Evolutionary conservation across 192 early-diverging fungal species (phyloP).

Genomic region (Coemansia sp.): DNA sequence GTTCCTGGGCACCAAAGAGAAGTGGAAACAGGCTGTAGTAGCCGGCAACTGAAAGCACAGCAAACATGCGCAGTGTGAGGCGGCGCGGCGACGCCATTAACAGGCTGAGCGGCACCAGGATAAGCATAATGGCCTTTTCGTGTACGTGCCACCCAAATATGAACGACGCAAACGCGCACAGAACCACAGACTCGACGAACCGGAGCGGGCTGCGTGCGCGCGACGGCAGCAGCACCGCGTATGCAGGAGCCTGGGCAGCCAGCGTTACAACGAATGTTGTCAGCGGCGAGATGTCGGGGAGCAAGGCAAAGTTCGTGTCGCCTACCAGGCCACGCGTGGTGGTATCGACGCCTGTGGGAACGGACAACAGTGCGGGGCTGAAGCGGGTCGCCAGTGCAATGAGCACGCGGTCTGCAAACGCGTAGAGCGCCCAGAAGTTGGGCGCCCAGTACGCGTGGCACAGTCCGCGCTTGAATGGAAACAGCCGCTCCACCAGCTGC

Average conservation of each 20-base stretch:
- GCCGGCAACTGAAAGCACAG: conserved; percentile 36
- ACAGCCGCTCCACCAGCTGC: conserved; percentile 78
- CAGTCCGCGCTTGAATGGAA: conserved; percentile 96
- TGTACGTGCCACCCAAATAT: conserved; percentile 99
- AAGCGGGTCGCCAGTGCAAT: conserved; percentile 10
- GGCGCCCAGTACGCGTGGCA: conserved; percentile 97
- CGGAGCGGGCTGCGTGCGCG: conserved; percentile 52
- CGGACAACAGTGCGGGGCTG: not conserved
- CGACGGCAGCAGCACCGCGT: conserved; percentile 13
- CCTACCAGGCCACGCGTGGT: conserved; percentile 91
- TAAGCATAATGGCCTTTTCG: conserved; percentile 90
- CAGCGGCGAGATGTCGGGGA: conserved; percentile 70
- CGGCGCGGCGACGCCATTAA: conserved; percentile 32
- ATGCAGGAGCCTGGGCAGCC: conserved; percentile 59
- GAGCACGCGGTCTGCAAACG: conserved; percentile 72
- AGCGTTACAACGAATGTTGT: conserved; percentile 76
- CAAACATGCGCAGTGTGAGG: conserved; percentile 39
- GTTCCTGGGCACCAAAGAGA: conserved; percentile 50
- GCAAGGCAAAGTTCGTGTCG: conserved; percentile 77
- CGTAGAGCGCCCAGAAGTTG: conserved; percentile 96
- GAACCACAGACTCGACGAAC: conserved; percentile 70
- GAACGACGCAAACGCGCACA: conserved; percentile 85
- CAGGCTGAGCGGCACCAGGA: conserved; percentile 54
- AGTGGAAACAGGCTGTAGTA: conserved; percentile 53
- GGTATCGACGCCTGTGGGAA: conserved; percentile 35